Conservation (phyloP, 805 yeast genomes). For the Yarrowia porcina region DNA sequence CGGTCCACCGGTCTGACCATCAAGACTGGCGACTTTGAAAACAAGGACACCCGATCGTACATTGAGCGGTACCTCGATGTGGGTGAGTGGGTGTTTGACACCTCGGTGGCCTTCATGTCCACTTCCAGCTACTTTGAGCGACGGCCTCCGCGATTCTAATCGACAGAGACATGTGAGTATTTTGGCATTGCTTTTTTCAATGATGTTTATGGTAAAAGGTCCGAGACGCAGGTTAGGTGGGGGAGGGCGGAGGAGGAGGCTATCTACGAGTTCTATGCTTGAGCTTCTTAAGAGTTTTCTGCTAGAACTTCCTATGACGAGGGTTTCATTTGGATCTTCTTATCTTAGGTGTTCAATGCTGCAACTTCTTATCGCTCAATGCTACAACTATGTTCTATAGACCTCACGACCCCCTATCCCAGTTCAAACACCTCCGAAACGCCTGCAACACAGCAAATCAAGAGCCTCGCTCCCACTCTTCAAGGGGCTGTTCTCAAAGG, state of each 20-base stretch:
- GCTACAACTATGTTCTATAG: too few relatives aligned
- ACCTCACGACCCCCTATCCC: too few relatives aligned
- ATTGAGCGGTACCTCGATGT: slow-evolving; percentile 65
- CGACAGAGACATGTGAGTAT: neutral
- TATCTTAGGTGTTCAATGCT: too few relatives aligned
- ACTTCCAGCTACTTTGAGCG: slow-evolving; percentile 67
- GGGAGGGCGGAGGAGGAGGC: too few relatives aligned
- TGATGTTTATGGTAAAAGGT: slow-evolving; percentile 24
- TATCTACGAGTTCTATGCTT: too few relatives aligned
- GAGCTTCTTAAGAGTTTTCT: too few relatives aligned
- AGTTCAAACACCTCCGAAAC: too few relatives aligned
- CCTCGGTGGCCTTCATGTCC: slow-evolving; percentile 63
- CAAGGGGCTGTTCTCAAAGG: slow-evolving; percentile 16
- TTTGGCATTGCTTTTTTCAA: neutral
- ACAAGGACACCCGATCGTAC: slow-evolving; percentile 43
- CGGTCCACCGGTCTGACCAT: slow-evolving; percentile 73
- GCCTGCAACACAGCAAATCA: slow-evolving; percentile 19
- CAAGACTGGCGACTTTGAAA: slow-evolving; percentile 50
- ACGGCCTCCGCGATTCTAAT: slow-evolving; percentile 27
- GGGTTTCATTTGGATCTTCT: too few relatives aligned
- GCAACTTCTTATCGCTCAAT: too few relatives aligned
- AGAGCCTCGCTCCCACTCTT: slow-evolving; percentile 22
- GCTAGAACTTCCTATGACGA: too few relatives aligned
- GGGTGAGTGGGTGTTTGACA: slow-evolving; percentile 84
- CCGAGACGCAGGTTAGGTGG: too few relatives aligned